Evolutionary conservation across 2,329 filamentous ascomycete genomes (phyloP).

Genomic region (Geosmithia putterillii): DNA sequence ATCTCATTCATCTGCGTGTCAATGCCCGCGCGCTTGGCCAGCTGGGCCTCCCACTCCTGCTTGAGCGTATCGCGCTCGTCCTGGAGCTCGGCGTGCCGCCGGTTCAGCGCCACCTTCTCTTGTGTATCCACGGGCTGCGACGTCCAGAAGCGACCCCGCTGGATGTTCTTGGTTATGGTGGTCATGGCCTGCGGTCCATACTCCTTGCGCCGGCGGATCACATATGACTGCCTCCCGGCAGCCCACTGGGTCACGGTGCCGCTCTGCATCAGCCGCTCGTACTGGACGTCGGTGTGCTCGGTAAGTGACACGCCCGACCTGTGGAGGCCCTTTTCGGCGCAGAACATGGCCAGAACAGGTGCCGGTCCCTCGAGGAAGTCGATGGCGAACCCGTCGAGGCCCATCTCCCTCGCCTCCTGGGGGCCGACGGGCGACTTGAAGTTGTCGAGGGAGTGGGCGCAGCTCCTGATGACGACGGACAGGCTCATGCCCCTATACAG

Average conservation of each 20-base stretch:
- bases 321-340: slow-evolving; percentile 58
- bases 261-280: slow-evolving; percentile 47
- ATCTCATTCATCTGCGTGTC: slow-evolving; percentile 29
- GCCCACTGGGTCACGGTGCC: slow-evolving; percentile 56
- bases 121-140: slow-evolving; percentile 60
- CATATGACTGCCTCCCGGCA: slow-evolving; percentile 51
- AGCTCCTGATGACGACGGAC: slow-evolving; percentile 60
- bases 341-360: slow-evolving; percentile 79
- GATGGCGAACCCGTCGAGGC: slow-evolving; percentile 69
- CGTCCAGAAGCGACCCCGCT: slow-evolving; percentile 57
- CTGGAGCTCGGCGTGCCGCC: slow-evolving; percentile 31
- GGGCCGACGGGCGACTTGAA: slow-evolving; percentile 42
- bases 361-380: slow-evolving; percentile 73
- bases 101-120: slow-evolving; percentile 49
- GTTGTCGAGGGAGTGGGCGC: slow-evolving; percentile 35
- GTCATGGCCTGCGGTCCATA: slow-evolving; percentile 67
- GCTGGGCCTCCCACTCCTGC: slow-evolving; percentile 17
- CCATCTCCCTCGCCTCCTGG: slow-evolving; percentile 43
- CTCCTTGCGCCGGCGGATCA: slow-evolving; percentile 59
- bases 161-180: slow-evolving; percentile 51
- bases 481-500: slow-evolving; percentile 53
- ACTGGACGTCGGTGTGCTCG: slow-evolving; percentile 56
- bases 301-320: slow-evolving; percentile 50
- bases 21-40: slow-evolving; percentile 26
- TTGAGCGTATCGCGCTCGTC: slow-evolving; percentile 21